Conservation (phyloP, 2,329 filamentous ascomycete species). For the Septoria petroselini region DNA sequence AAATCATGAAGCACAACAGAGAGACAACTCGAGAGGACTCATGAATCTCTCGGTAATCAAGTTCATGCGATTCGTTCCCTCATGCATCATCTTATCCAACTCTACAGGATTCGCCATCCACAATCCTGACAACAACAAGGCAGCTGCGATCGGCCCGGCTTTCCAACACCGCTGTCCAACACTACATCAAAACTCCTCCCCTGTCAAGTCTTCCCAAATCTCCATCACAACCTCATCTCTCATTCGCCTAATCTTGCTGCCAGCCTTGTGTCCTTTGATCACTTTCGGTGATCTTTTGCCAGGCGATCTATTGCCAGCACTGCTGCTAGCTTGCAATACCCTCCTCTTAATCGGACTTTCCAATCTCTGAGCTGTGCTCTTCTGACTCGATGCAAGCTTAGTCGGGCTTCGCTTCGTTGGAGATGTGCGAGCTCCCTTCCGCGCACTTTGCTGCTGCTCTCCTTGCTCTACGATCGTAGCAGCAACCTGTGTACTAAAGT, state of each 20-base stretch:
- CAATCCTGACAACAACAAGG: too few relatives aligned
- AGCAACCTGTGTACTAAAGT: conserved; percentile 14
- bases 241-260: conserved; percentile 19
- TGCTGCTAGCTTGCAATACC: conserved; percentile 10
- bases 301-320: conserved; percentile 13
- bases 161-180: background rate
- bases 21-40: too few relatives aligned
- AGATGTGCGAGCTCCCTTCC: background rate
- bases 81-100: too few relatives aligned
- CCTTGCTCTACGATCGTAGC: conserved; percentile 7
- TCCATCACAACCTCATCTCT: conserved; percentile 32
- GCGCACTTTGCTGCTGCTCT: conserved; percentile 5
- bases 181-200: conserved; percentile 24
- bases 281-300: conserved; percentile 15
- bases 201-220: conserved; percentile 34
- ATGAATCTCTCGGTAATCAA: too few relatives aligned
- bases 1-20: too few relatives aligned
- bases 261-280: conserved; percentile 13
- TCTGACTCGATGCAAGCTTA: background rate
- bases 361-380: background rate
- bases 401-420: conserved; percentile 9
- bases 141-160: too few relatives aligned
- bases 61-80: too few relatives aligned
- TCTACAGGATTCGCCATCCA: too few relatives aligned
- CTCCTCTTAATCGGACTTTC: background rate